A percentile compares a stretch with the other conserved stretches of the same genome.
Conservation (phyloP, 2,329 filamentous ascomycete species). For the Pyrenochaeta sp. region DNA sequence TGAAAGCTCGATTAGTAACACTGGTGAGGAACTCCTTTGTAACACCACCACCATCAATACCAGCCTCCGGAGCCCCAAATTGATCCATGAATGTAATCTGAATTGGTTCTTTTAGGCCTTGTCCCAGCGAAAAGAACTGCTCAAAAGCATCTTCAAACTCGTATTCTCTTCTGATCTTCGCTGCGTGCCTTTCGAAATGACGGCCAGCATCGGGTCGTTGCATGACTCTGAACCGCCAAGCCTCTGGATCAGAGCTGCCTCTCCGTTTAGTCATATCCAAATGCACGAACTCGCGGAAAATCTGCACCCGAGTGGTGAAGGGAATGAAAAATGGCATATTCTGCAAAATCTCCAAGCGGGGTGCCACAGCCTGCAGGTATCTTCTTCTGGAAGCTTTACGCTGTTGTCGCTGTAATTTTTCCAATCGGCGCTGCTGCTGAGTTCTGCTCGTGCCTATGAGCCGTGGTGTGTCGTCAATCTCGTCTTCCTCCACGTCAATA, state of each 20-base stretch:
- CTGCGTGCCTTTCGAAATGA: slow-evolving; percentile 67
- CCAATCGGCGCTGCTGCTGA: slow-evolving; percentile 68
- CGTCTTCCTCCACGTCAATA: slow-evolving; percentile 52
- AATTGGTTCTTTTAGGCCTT: slow-evolving; percentile 90
- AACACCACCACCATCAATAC: slow-evolving; percentile 95
- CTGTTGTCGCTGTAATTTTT: slow-evolving; percentile 70
- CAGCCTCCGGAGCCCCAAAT: slow-evolving; percentile 85
- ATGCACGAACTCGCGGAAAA: slow-evolving; percentile 91
- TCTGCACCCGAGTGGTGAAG: slow-evolving; percentile 87
- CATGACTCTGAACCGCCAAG: slow-evolving; percentile 71
- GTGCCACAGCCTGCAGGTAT: slow-evolving; percentile 79
- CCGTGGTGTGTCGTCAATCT: slow-evolving; percentile 45
- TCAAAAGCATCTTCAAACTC: slow-evolving; percentile 87
- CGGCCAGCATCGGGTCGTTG: slow-evolving; percentile 40
- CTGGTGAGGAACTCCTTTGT: slow-evolving; percentile 97
- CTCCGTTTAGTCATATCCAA: slow-evolving; percentile 80
- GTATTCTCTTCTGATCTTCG: slow-evolving; percentile 78
- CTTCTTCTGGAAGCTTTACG: slow-evolving; percentile 73
- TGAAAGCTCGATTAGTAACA: slow-evolving; percentile 85
- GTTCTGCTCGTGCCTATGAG: slow-evolving; percentile 67
- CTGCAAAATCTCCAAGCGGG: slow-evolving; percentile 86
- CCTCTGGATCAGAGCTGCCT: slow-evolving; percentile 75
- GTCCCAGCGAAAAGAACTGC: slow-evolving; percentile 81
- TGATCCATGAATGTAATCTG: slow-evolving; percentile 96
- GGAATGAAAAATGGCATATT: slow-evolving; percentile 98